phyloP scores from a whole-genome alignment of 805 yeast species.

The Cyberlindnera galapagoensis region DNA sequence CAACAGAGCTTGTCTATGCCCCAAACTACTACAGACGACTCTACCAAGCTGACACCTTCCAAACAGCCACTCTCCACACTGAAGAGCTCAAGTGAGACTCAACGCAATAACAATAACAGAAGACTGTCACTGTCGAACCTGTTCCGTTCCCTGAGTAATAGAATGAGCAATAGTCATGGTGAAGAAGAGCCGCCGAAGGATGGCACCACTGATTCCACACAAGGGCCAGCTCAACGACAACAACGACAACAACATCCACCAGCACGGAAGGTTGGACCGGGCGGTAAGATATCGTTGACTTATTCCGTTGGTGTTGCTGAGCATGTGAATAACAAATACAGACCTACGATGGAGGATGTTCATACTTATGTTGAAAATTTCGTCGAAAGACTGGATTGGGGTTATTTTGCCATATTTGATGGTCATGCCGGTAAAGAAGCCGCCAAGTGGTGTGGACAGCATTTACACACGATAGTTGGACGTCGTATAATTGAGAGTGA shows the following conservation, averaged over 20 bases:
- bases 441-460: constrained; percentile 92
- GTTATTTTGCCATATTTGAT: constrained; percentile 91
- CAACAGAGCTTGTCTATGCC: no score
- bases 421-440: constrained; percentile 96
- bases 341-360: constrained; percentile 94
- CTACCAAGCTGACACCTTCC: no score
- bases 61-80: no score
- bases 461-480: constrained; percentile 65
- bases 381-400: constrained; percentile 89
- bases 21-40: no score
- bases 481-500: constrained; percentile 45
- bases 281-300: no score
- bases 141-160: no score
- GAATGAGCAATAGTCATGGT: no score
- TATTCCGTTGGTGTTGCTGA: constrained; percentile 91
- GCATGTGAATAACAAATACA: constrained; percentile 70
- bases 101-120: no score
- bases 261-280: constrained; percentile 16
- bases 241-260: constrained; percentile 2
- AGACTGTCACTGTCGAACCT: no score
- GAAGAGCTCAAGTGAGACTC: no score
- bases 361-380: constrained; percentile 90
- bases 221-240: constrained; percentile 1
- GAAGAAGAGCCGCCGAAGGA: no score
- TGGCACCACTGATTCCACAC: constrained; percentile 1